A percentile compares a stretch with the other conserved stretches of the same genome.
phyloP scores from a whole-genome alignment of 768 basidiomycete species.

The Leccinum rimulosum region DNA sequence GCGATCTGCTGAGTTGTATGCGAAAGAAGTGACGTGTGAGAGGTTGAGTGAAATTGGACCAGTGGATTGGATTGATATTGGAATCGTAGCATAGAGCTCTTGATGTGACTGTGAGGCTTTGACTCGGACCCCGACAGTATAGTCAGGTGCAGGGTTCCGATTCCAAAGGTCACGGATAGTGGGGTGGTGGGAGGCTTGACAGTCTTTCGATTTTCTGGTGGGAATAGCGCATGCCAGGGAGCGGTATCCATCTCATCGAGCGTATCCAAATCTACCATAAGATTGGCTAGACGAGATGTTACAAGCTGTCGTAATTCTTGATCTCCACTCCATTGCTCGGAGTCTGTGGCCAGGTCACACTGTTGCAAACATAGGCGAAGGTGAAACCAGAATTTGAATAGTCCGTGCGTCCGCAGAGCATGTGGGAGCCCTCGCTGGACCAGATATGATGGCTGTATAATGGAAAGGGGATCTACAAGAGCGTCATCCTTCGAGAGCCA shows the following conservation, averaged over 20 bases:
- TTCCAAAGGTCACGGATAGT: conserved; percentile 14
- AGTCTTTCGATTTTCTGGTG: conserved; percentile 8
- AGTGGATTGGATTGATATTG: conserved; percentile 21
- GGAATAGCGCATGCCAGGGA: conserved; percentile 25
- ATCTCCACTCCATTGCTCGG: conserved; percentile 13
- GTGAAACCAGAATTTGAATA: conserved; percentile 78
- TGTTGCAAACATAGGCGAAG: conserved; percentile 54
- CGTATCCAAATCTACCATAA: conserved; percentile 45
- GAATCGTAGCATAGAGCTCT: conserved; percentile 24
- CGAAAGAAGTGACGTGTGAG: conserved; percentile 14
- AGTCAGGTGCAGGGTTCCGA: conserved; percentile 19
- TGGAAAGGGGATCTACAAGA: conserved; percentile 73
- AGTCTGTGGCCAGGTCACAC: conserved; percentile 36
- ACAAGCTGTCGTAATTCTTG: conserved; percentile 38
- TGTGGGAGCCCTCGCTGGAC: conserved; percentile 74
- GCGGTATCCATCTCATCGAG: conserved; percentile 27
- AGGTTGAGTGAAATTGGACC: conserved; percentile 9
- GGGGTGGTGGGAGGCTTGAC: conserved; percentile 7
- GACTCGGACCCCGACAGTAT: conserved; percentile 19
- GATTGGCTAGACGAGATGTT: conserved; percentile 35
- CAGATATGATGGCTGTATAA: conserved; percentile 81
- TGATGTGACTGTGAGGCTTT: conserved; percentile 23
- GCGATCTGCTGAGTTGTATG: conserved; percentile 20
- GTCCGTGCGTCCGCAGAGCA: conserved; percentile 60
- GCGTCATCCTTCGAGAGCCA: conserved; percentile 46